Base-by-base conservation (phyloP, 306 rosid species). In the Pterocarpus macrocarpus region DNA sequence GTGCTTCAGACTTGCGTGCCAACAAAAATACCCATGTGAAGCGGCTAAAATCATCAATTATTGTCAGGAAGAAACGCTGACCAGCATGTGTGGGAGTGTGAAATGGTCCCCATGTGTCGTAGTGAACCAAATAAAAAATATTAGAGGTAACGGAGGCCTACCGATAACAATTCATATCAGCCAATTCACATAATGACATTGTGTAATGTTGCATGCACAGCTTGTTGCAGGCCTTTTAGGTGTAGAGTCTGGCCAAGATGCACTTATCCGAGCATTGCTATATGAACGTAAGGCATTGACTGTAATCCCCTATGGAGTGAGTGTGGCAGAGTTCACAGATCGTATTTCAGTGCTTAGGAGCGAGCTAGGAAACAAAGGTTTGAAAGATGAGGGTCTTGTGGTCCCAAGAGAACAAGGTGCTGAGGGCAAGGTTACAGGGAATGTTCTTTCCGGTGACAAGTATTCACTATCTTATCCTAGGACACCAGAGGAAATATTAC, bases 241-340 rank as follows among this genome's bases (percentile, higher is more conserved):
- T 2, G 94, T 90, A 62, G 94, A 94, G 58, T 75, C 95, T 0
- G 98, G 98, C 4, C 94, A 92, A 79, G 94, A 89, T 77, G 97
- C 94, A 11, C 87, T 93, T 8, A 77, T 93, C 34, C 53, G 97
- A 69, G 10, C 86, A 41, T 6, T 85, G 39, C 70, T 93, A 44
- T 91, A 91, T 1, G 81, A 83, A 79, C 86, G 36, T 0, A 61
- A 63, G 0, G 0, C 0, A 1, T 0, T 2, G 56, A 52, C 3
- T 15, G 89, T 88, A 47, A 2, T 0, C 0, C 96, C 94, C 0
- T 93, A 93, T 69, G 83, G 73, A n/a, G 71, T 81, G 69, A 84
- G 80, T 2, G 92, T 91, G 80, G 86, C 85, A 8, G 90, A 82
- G 85, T 93, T 93, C 71, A 91, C 94, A 0, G 10, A 83, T 50